Base-by-base conservation (phyloP, 108 stramenopile genomes). In the Stephanodiscus triporus region DNA sequence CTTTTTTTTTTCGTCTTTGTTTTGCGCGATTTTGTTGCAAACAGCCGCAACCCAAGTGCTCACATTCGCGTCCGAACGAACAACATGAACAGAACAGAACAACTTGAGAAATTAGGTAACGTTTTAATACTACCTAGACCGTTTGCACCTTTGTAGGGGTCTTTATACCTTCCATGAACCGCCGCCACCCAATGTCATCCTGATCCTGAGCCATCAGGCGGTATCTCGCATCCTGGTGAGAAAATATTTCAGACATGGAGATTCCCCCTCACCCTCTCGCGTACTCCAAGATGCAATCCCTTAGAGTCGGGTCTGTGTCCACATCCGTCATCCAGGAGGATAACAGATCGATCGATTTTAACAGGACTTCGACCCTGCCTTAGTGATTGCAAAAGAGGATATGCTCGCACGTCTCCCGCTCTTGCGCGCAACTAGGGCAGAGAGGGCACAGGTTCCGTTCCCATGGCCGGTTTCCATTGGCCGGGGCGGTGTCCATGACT, bases 161-260 rank as follows among this genome's bases (percentile, higher is more conserved):
- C n/a, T n/a, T 22, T 4, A 40, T 40, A 9, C 40, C 11, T 9
- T 40, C 11, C 40, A 9, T 40, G 40, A 40, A 40, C 9, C 40
- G 4, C 40, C 40, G 2, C 63, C 63, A 63, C 2, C 63, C 63
- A 26, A 63, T 63, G 0, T 2, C 36, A 43, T 63, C 63, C 40
- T 42, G 36, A 0, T 40, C 42, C 13, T 22, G 5, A 4, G 63
- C 63, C 38, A 63, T 14, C 17, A 20, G 22, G 8, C 11, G 22
- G 10, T 4, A 42, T 5, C 63, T n/a, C 1, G 0, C 6, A 4
- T 40, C 38, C 26, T 6, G 22, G 22, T 9, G 10, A 11, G 7
- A 11, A 14, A 3, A 37, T 23, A 49, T 49, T 0, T 49, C 26
- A 1, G 8, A 11, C 66, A 29, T 51, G 6, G 8, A 8, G 23